phyloP scores from a whole-genome alignment of 768 basidiomycete genomes.

The Chiua virens region DNA sequence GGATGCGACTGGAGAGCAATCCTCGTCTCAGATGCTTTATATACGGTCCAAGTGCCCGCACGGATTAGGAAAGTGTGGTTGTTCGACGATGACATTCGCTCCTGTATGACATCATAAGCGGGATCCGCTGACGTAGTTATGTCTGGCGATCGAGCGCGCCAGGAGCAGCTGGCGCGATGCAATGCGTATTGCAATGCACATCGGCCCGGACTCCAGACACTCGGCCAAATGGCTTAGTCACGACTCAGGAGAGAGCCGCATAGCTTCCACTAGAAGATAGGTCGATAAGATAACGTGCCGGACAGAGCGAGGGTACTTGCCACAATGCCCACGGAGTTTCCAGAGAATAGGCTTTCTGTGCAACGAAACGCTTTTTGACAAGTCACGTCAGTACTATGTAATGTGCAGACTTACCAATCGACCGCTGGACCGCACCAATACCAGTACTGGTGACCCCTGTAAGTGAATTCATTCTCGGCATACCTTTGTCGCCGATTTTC shows the following conservation, averaged over 20 bases:
- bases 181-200: no score
- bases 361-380: no score
- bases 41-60: conserved; percentile 21
- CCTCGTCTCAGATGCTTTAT: conserved; percentile 16
- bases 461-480: neutral
- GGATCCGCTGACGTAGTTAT: conserved; percentile 22
- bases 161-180: neutral
- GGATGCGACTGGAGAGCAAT: neutral
- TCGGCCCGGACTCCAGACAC: neutral
- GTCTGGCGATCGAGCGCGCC: conserved; percentile 11
- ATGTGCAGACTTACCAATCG: no score
- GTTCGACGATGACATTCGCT: conserved; percentile 22
- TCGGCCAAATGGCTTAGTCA: no score
- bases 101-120: conserved; percentile 29
- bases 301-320: no score
- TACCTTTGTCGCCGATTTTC: neutral
- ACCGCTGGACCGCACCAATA: no score
- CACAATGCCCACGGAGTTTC: no score
- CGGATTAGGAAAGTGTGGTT: conserved; percentile 31
- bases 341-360: no score
- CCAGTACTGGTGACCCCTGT: neutral
- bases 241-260: no score
- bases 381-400: no score
- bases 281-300: no score
- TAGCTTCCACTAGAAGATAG: no score